A percentile compares a stretch with the other conserved stretches of the same genome.
phyloP scores from a whole-genome alignment of 2,329 filamentous ascomycete genomes.

The Elsinoe perseae region DNA sequence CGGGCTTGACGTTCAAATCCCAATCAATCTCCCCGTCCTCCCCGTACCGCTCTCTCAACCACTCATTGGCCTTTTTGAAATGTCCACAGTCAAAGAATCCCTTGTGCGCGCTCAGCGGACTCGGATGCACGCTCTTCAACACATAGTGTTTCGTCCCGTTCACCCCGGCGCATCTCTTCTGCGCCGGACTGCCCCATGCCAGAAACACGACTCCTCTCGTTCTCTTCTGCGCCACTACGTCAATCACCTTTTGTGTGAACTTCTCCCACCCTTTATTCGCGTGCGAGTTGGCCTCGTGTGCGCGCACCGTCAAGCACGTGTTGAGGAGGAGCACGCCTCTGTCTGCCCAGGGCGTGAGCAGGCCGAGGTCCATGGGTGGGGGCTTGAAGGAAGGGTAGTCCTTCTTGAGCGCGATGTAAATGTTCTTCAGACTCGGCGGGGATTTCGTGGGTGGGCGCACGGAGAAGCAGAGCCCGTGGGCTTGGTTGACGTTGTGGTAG shows the following conservation, averaged over 20 bases:
- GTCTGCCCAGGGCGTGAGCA: conserved; percentile 89
- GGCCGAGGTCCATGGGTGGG: conserved; percentile 69
- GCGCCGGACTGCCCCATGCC: conserved; percentile 84
- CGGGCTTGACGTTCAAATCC: conserved; percentile 51
- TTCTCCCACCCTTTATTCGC: conserved; percentile 82
- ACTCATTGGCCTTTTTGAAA: conserved; percentile 75
- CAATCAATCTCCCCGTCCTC: conserved; percentile 77
- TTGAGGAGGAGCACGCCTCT: conserved; percentile 89
- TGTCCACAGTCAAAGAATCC: conserved; percentile 69
- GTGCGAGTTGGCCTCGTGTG: conserved; percentile 81
- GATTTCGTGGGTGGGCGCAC: conserved; percentile 82
- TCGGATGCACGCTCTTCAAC: conserved; percentile 81
- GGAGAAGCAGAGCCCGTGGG: conserved; percentile 92
- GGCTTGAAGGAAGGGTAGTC: conserved; percentile 73
- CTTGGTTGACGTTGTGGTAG: conserved; percentile 93
- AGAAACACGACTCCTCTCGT: conserved; percentile 83
- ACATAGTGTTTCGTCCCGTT: conserved; percentile 70
- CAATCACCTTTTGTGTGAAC: conserved; percentile 87
- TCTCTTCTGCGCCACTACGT: conserved; percentile 70
- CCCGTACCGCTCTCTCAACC: conserved; percentile 73
- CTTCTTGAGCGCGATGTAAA: conserved; percentile 79
- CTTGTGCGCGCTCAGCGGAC: conserved; percentile 73
- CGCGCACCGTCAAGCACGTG: conserved; percentile 86
- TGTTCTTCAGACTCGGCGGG: conserved; percentile 85
- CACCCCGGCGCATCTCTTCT: conserved; percentile 67